Base-by-base conservation (phyloP, 2,329 filamentous ascomycete genomes). In the Aspergillus novofumigatus region DNA sequence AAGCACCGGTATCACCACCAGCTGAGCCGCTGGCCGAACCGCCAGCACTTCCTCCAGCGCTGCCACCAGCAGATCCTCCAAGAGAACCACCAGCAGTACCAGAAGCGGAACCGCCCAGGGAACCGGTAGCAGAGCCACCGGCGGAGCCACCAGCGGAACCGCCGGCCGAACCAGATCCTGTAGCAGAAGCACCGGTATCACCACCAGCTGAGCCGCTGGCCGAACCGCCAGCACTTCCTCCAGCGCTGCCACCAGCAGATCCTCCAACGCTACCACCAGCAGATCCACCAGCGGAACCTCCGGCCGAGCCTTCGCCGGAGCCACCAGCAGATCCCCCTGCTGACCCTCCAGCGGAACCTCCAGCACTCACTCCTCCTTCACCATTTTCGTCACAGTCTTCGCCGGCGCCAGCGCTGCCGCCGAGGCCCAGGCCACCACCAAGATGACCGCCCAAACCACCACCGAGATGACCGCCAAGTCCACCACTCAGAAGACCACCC, bases 311-410 rank as follows among this genome's bases (percentile, higher is more conserved):
- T 3, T 11, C 29, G 2, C 4, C 11, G 4, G 29, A 32, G 2
- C 29, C 29, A 3, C 32, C 11, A 5, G 32, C 32, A 2, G 32
- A 35, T 17, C 32, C 32, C 3, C 32, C 32, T 11, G 32, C 32
- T 11, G 4, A 6, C 11, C 32, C 32, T 4, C 32, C 32, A 2
- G 32, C 11, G 17, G 32, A 35, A 7, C 32, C 32, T 7, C n/a
- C n/a, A 44, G 3, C 17, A 44, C n/a, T 23, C n/a, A 44, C 4
- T 44, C 41, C 41, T 21, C 17, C 21, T 44, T 44, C 23, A 11
- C 44, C 44, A 47, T 45, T 45, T 45, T 47, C 44, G 4, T 47
- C 44, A 17, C 44, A 47, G 5, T 47, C 21, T 5, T 47, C 44
- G 11, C 44, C 44, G 14, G 20, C 3, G 9, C n/a, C 42, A 20